These are phyloP conservation scores for Neurospora africana DNA, from an alignment of 495 filamentous ascomycete species.

Conservation along the genomic window DNA sequence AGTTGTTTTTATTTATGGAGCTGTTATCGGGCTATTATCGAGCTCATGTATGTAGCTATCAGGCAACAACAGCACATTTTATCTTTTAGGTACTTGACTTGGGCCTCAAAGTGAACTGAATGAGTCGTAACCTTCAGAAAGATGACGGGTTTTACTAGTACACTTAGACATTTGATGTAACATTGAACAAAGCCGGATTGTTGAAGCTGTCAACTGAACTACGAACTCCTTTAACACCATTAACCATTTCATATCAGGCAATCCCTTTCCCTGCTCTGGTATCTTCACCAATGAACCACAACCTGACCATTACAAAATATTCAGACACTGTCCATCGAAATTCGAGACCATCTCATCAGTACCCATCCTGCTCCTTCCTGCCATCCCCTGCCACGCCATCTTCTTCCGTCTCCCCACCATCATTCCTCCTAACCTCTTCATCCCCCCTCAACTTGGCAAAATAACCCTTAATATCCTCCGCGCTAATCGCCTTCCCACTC, in stretches of 20 bases:
- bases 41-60: neutral
- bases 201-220: neutral
- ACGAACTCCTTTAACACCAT: neutral
- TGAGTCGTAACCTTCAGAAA: too few relatives aligned
- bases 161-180: too few relatives aligned
- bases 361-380: slow-evolving; percentile 51
- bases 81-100: neutral
- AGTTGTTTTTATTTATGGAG: neutral
- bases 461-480: slow-evolving; percentile 91
- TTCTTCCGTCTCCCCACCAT: slow-evolving; percentile 20
- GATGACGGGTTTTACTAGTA: too few relatives aligned
- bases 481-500: slow-evolving; percentile 70
- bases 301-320: neutral
- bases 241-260: neutral
- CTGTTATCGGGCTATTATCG: neutral
- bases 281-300: neutral
- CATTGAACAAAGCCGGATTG: neutral
- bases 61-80: neutral
- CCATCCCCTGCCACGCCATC: slow-evolving; percentile 32
- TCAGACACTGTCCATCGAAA: neutral
- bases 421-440: slow-evolving; percentile 45
- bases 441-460: slow-evolving; percentile 91
- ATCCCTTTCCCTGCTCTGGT: neutral
- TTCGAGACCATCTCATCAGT: slow-evolving; percentile 16
- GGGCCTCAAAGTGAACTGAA: neutral